Evolutionary conservation across 225 moss, liverwort and hornwort genomes (phyloP).

Genomic region (Bryoerythrophyllum caledonicum): DNA sequence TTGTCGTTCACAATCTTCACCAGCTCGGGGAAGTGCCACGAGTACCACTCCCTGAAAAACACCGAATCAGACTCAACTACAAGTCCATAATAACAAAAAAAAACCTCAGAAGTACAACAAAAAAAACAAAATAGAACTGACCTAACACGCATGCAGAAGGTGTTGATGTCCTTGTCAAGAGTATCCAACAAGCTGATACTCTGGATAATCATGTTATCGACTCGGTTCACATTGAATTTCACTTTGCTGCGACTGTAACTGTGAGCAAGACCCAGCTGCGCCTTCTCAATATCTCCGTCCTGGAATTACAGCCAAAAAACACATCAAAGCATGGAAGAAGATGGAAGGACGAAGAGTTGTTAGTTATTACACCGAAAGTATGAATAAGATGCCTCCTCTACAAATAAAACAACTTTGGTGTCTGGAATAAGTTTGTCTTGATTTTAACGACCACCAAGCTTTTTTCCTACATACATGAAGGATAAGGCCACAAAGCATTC

Average conservation of each 20-base stretch:
- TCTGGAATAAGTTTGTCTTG: too few relatives aligned
- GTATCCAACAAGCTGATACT: slow-evolving; percentile 93
- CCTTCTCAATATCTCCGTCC: slow-evolving; percentile 98
- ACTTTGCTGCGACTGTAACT: slow-evolving; percentile 97
- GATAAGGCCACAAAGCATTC: too few relatives aligned
- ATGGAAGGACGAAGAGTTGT: too few relatives aligned
- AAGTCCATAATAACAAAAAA: neutral
- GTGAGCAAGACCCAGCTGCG: slow-evolving; percentile 83
- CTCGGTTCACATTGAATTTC: slow-evolving; percentile 95
- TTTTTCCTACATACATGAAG: too few relatives aligned
- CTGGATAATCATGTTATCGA: slow-evolving; percentile 98
- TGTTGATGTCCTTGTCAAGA: slow-evolving; percentile 92
- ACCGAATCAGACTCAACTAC: neutral
- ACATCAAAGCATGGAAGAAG: neutral
- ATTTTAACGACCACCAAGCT: too few relatives aligned
- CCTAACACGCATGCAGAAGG: slow-evolving; percentile 95
- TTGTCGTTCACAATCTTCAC: slow-evolving; percentile 90
- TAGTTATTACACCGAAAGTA: too few relatives aligned
- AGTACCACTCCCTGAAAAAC: slow-evolving; percentile 47
- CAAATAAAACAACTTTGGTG: neutral
- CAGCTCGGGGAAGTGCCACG: slow-evolving; percentile 89
- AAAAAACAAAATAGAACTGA: slow-evolving; percentile 11
- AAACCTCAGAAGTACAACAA: too few relatives aligned
- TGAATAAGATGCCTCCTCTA: neutral
- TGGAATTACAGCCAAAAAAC: slow-evolving; percentile 19